Conservation (phyloP, 805 yeast species). For the Cyberlindnera mississippiensis region DNA sequence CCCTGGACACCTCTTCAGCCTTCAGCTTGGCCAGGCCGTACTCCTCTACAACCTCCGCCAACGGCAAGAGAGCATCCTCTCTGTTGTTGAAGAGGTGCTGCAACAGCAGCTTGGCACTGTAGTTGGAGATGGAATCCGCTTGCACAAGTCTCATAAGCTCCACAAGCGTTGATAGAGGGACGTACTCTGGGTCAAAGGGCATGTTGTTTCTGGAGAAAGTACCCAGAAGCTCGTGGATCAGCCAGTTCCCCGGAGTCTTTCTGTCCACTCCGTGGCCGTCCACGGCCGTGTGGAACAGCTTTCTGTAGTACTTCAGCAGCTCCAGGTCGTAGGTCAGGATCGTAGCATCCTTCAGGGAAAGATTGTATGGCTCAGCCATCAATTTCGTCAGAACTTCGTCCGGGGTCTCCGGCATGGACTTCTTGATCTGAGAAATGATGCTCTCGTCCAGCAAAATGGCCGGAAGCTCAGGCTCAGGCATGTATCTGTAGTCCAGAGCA, state of each 20-base stretch:
- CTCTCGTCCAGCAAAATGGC: constrained; percentile 41
- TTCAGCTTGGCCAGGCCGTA: constrained; percentile 43
- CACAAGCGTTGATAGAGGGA: constrained; percentile 44
- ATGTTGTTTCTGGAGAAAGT: constrained; percentile 49
- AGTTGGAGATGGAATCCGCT: constrained; percentile 45
- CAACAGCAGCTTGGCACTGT: constrained; percentile 65
- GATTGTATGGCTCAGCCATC: constrained; percentile 43
- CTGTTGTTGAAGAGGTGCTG: constrained; percentile 54
- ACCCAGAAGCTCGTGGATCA: constrained; percentile 78
- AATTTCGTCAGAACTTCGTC: constrained; percentile 51
- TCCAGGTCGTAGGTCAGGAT: constrained; percentile 53
- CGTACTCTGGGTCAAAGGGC: constrained; percentile 29
- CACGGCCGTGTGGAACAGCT: constrained; percentile 33
- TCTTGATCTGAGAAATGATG: constrained; percentile 39
- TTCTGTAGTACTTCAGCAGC: constrained; percentile 50
- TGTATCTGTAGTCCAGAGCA: constrained; percentile 82
- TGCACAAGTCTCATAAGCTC: constrained; percentile 53
- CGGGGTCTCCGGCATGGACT: constrained; percentile 54
- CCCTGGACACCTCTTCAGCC: constrained; percentile 33
- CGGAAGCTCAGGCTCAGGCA: constrained; percentile 92
- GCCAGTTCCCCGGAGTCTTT: constrained; percentile 66
- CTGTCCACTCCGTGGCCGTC: constrained; percentile 25
- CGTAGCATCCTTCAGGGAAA: constrained; percentile 72
- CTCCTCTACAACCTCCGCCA: constrained; percentile 48
- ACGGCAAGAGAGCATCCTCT: constrained; percentile 31